Base-by-base conservation (phyloP, 1,284 basidiomycete species). In the Ganoderma multipileum region DNA sequence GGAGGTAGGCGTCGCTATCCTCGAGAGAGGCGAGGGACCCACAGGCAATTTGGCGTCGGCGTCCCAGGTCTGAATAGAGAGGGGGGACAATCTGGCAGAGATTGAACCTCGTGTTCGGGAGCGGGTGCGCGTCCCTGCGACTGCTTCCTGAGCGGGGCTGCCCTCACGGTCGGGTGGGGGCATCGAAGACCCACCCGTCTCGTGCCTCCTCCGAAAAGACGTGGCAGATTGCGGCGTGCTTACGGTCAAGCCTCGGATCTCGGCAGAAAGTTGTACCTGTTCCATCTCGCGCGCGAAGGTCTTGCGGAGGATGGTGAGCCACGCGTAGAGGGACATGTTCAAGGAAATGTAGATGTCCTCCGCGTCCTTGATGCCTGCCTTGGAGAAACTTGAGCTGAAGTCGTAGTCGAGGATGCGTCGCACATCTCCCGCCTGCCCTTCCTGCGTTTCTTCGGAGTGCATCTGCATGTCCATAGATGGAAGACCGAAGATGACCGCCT, bases 311-410 rank as follows among this genome's bases (percentile, higher is more conserved):
- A 90, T 78, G 0, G 91, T 93, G 33, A 95, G 85, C 92, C 93
- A 94, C 16, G 91, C 88, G 75, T 94, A 94, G 1, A 94, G 82
- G 0, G 90, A 86, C 75, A 94, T 89, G 79, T 95, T 94, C 71
- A 95, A 83, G 2, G 92, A 91, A 78, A 95, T 93, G 78, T 90
- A 94, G 65, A 95, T 93, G 71, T 92, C 90, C 71, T 92, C 89
- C 38, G 84, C 82, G 61, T 87, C 86, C 72, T 84, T 85, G 73
- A 83, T 81, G 18, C 84, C 86, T 64, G 84, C 82, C 28, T 83
- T 81, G 54, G 86, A 79, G 76, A 94, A 94, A 65, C 85, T 82
- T 75, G 91, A 93, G 78, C 89, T 83, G 79, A 95, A 95, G 75
- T 91, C 87, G 74, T 95, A 95, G 6, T 83, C 76, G 26, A 95